phyloP scores from a whole-genome alignment of 78 protist genomes.

The Planoprotostelium fungivorum region DNA sequence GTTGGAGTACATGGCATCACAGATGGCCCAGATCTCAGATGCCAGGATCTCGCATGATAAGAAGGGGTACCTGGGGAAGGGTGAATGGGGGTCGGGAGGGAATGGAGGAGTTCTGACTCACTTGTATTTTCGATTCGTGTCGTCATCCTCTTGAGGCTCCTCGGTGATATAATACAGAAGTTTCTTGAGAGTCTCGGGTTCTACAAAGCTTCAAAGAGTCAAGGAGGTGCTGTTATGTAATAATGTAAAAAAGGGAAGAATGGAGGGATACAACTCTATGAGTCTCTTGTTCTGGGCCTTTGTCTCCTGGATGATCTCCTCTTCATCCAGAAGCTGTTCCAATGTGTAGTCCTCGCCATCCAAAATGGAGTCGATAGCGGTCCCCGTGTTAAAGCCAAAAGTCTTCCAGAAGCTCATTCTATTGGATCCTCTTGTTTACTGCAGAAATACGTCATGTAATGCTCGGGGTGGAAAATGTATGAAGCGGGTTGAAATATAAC shows the following conservation, averaged over 20 bases:
- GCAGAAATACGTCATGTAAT: no score
- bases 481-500: no score
- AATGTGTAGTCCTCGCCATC: slow-evolving; percentile 52
- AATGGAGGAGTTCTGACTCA: background rate
- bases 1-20: slow-evolving; percentile 41
- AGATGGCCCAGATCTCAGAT: slow-evolving; percentile 42
- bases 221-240: background rate
- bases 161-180: slow-evolving; percentile 36
- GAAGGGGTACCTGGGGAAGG: slow-evolving; percentile 23
- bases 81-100: background rate
- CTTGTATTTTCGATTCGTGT: slow-evolving; percentile 48
- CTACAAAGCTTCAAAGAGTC: slow-evolving; percentile 22
- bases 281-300: slow-evolving; percentile 61
- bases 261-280: slow-evolving; percentile 41
- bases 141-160: slow-evolving; percentile 56
- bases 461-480: no score
- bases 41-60: slow-evolving; percentile 56
- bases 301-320: slow-evolving; percentile 66
- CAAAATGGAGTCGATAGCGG: slow-evolving; percentile 65
- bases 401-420: slow-evolving; percentile 71
- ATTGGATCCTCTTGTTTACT: no score
- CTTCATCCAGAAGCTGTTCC: slow-evolving; percentile 64
- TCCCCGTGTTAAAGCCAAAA: slow-evolving; percentile 64
- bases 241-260: background rate
- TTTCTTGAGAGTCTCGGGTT: slow-evolving; percentile 36